Evolutionary conservation across 176 grass and related monocot species (phyloP), one percentile per base, ranked within the genome.

Genomic region (Metroxylon sagu): DNA sequence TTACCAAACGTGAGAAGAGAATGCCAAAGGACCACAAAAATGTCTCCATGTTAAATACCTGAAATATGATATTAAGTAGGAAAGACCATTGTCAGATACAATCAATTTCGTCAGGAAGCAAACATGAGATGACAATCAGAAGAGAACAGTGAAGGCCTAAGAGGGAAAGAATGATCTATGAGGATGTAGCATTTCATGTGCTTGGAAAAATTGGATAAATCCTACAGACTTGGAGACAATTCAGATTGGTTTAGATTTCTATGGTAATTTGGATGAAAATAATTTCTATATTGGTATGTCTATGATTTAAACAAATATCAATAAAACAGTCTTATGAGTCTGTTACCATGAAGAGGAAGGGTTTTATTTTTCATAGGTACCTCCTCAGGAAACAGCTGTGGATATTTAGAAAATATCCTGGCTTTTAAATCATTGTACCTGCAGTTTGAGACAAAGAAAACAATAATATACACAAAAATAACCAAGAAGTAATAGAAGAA

Each of bases 21-120:
- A 97, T 97, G 43, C 93, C 87, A 27, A 97, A 91, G 58, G 93
- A 97, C 93, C 93, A 91, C 77, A 80, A 62, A 74, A 91, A 97
- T 25, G 76, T 83, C 60, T 88, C 81, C 68, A 97, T 85, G 75
- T 85, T 97, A 58, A 85, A 97, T n/a, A 97, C 72, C 93, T 97
- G 63, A 74, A 76, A 72, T 57, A 65, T 69, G 26, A 21, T 14
- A 54, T 19, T 54, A 63, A 28, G 59, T 70, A 10, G 16, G 18
- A 70, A 70, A 69, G 2, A 16, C 60, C 52, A 62, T 61, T 25
- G 48, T 6, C 19, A 35, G 35, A 31, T 31, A 57, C 10, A 26
- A 49, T 43, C 25, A 69, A 62, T 69, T 12, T 68, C 18, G 19
- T 71, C 66, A 48, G 35, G 67, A 17, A 26, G 39, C 16, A 76